Evolutionary conservation across 176 grass and related monocot species (phyloP).

Genomic region (Chrysopogon serrulatus): DNA sequence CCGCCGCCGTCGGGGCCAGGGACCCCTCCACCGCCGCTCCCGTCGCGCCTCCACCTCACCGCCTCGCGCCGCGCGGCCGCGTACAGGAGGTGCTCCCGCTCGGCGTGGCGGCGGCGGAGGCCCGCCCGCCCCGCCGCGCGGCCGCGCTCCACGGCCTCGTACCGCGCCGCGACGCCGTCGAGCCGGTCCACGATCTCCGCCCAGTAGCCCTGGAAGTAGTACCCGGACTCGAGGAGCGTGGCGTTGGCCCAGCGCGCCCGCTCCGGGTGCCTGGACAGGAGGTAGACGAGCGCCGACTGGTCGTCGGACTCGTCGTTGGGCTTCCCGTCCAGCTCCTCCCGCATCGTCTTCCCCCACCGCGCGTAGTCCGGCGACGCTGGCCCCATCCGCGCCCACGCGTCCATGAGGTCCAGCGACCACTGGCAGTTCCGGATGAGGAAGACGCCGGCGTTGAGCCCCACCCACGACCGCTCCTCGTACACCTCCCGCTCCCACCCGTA

Average conservation of each 20-base stretch:
- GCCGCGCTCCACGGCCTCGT: slow-evolving; percentile 46
- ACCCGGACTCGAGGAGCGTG: slow-evolving; percentile 47
- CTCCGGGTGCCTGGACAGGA: slow-evolving; percentile 24
- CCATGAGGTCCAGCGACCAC: slow-evolving; percentile 79
- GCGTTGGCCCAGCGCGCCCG: slow-evolving; percentile 18
- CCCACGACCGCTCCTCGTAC: slow-evolving; percentile 43
- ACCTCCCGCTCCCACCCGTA: slow-evolving; percentile 53
- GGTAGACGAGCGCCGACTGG: slow-evolving; percentile 61
- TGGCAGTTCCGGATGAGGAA: slow-evolving; percentile 94
- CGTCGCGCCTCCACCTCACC: no score
- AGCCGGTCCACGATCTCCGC: slow-evolving; percentile 49
- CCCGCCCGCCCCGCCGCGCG: neutral
- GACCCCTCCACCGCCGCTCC: neutral
- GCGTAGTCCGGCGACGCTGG: slow-evolving; percentile 23
- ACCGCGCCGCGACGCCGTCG: slow-evolving; percentile 25
- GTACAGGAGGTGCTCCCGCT: slow-evolving; percentile 35
- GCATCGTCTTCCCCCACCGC: slow-evolving; percentile 15
- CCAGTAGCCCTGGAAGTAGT: slow-evolving; percentile 80
- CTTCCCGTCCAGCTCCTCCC: slow-evolving; percentile 32
- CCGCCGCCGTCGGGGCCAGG: slow-evolving; percentile 16
- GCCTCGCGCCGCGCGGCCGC: slow-evolving; percentile 32
- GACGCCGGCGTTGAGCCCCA: slow-evolving; percentile 76
- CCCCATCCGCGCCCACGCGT: slow-evolving; percentile 46
- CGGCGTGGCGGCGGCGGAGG: slow-evolving; percentile 56
- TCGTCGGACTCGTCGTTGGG: slow-evolving; percentile 45